Evolutionary conservation across 139 green algal genomes (phyloP), one percentile per base, ranked within the genome.

Genomic region (Chlamydomonas schloesseri): DNA sequence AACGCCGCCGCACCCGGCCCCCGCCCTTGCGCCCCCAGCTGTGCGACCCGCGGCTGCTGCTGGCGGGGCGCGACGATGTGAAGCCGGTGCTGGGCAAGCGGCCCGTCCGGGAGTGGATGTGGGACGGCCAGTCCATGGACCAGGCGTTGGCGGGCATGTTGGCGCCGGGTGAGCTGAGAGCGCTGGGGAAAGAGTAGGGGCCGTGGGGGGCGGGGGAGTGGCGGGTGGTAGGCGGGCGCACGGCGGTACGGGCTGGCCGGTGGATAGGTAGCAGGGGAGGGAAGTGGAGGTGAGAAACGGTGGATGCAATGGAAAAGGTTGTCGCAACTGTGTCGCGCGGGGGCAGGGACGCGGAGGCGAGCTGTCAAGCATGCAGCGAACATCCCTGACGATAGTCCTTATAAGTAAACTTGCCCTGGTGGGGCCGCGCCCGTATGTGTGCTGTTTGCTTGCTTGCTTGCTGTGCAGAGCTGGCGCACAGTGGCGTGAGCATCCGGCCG

Each of bases 1-100:
- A 4, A 13, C 46, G 37, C 28, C 42, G 24, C 42, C 71, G 10
- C 2, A 21, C 18, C 55, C 2, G 2, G 18, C 55, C 31, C 67
- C 33, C 6, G 31, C 67, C 21, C 1, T 23, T n/a, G 34, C 36
- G 0, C 46, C 34, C 73, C 21, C 87, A 93, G 90, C 76, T 93
- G 34, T 90, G 86, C 36, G 90, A 93, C 28, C 90, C 90, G 6
- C 84, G 90, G 29, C 81, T 93, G 62, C 68, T 93, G 42, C 81
- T 93, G 23, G 74, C 77, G 18, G 87, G 81, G 9, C 87, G 84
- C 1, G 53, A 64, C 10, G 84, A 93, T 18, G 21, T 86, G 24
- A 34, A 37, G 23, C 14, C 71, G 0, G 28, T 37, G 62, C 73
- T 88, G 33, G 28, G 55, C 28, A 60, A 71, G 33, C 74, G 53